phyloP scores from a whole-genome alignment of 176 grass and related monocot species.

The Alopecurus myosuroides region DNA sequence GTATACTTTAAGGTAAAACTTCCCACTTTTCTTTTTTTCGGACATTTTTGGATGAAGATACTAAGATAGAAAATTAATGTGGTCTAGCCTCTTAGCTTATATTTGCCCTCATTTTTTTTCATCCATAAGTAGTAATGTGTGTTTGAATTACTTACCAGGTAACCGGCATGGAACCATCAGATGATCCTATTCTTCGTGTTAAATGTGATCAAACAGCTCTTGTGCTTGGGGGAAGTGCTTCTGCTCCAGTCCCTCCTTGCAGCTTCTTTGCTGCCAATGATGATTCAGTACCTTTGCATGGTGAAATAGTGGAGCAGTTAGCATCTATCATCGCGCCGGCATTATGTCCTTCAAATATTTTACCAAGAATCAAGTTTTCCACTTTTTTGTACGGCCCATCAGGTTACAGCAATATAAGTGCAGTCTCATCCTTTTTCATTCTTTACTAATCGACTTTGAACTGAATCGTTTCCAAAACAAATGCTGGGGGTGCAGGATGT shows the following conservation, averaged over 20 bases:
- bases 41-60: background rate
- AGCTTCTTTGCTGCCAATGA: no score
- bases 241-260: no score
- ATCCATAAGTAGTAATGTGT: background rate
- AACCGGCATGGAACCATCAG: conserved; percentile 70
- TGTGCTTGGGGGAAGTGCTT: no score
- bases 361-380: conserved; percentile 73
- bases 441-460: no score
- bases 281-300: no score
- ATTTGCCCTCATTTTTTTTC: background rate
- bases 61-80: background rate
- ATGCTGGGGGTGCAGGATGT: no score
- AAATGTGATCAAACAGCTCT: conserved; percentile 76
- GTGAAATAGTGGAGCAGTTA: conserved; percentile 69
- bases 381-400: no score
- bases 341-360: conserved; percentile 72
- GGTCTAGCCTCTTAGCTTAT: background rate
- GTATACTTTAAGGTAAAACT: no score
- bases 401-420: no score
- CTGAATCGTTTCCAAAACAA: no score
- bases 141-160: conserved; percentile 47
- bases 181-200: conserved; percentile 60
- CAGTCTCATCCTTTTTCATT: no score
- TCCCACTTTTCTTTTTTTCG: no score
- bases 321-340: conserved; percentile 73